A percentile compares a stretch with the other conserved stretches of the same genome.
phyloP scores from a whole-genome alignment of 257 asterid species.

The Nicotiana noctiflora region DNA sequence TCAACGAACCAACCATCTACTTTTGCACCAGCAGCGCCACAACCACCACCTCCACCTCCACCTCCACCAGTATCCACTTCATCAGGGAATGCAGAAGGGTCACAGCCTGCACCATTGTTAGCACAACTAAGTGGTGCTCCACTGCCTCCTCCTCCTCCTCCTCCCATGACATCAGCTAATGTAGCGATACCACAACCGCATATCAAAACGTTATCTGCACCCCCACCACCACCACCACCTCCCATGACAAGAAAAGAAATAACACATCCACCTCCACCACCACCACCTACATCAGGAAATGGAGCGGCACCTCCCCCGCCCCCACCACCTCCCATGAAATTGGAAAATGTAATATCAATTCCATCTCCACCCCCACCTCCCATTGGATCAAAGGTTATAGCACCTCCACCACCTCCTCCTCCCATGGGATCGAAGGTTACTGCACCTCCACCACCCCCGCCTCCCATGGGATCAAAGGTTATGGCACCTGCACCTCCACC shows the following conservation, averaged over 20 bases:
- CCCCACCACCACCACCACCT: constrained; percentile 25
- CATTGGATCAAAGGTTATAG: background rate
- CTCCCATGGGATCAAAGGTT: constrained; percentile 12
- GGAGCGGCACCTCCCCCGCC: constrained; percentile 20
- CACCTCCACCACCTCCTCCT: constrained; percentile 26
- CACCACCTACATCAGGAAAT: constrained; percentile 9
- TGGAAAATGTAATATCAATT: background rate
- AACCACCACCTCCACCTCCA: constrained; percentile 27
- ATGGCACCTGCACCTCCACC: constrained; percentile 41
- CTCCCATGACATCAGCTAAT: background rate
- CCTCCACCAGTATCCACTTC: constrained; percentile 4
- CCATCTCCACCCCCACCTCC: constrained; percentile 23
- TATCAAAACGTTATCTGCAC: constrained; percentile 12
- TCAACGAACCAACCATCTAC: background rate
- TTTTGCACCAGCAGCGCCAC: constrained; percentile 11
- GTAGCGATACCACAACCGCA: constrained; percentile 11
- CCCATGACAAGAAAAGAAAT: constrained; percentile 5
- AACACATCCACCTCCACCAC: constrained; percentile 17
- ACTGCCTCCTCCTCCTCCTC: constrained; percentile 28
- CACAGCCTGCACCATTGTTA: background rate
- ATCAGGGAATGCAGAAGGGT: constrained; percentile 4
- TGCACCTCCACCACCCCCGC: constrained; percentile 27
- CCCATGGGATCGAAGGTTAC: background rate
- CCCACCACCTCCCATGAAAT: constrained; percentile 18
- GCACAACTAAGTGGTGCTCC: constrained; percentile 14